Evolutionary conservation across 805 yeast genomes (phyloP).

Genomic region (Saturnispora sanitii): DNA sequence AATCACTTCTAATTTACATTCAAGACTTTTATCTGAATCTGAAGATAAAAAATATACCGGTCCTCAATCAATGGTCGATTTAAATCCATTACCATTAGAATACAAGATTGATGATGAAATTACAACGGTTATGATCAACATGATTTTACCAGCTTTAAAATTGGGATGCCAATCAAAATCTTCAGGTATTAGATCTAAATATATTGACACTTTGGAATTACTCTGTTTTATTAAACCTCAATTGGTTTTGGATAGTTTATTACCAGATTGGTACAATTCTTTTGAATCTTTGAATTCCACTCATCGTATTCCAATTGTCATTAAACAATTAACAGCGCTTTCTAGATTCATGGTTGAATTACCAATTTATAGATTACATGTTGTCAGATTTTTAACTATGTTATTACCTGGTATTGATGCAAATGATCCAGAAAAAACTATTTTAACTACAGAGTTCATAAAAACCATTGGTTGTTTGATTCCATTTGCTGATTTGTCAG

Average conservation of each 20-base stretch:
- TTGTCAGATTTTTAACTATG: conserved; percentile 62
- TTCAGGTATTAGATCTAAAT: conserved; percentile 42
- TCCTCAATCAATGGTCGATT: conserved; percentile 1
- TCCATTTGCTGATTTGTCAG: conserved; percentile 57
- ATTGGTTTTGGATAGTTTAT: conserved; percentile 39
- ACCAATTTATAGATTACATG: conserved; percentile 64
- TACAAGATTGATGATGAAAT: conserved; percentile 20
- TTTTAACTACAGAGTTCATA: conserved; percentile 56
- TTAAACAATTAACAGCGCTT: conserved; percentile 55
- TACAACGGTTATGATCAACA: conserved; percentile 19
- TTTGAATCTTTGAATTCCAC: conserved; percentile 57
- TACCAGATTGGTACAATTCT: conserved; percentile 71
- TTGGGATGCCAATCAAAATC: conserved; percentile 76
- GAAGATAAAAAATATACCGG: conserved; percentile 26
- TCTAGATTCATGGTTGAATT: conserved; percentile 56
- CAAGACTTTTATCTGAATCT: conserved; percentile 43
- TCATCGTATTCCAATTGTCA: conserved; percentile 68
- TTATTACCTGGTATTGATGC: conserved; percentile 77
- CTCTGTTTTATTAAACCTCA: conserved; percentile 55
- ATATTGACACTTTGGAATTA: conserved; percentile 50
- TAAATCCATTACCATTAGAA: conserved; percentile 15
- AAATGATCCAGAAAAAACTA: conserved; percentile 70
- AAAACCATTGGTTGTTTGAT: conserved; percentile 61
- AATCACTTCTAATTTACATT: conserved; percentile 50
- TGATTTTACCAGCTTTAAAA: conserved; percentile 46